Conservation (phyloP, 306 rosid genomes). For the Corylus heterophylla region DNA sequence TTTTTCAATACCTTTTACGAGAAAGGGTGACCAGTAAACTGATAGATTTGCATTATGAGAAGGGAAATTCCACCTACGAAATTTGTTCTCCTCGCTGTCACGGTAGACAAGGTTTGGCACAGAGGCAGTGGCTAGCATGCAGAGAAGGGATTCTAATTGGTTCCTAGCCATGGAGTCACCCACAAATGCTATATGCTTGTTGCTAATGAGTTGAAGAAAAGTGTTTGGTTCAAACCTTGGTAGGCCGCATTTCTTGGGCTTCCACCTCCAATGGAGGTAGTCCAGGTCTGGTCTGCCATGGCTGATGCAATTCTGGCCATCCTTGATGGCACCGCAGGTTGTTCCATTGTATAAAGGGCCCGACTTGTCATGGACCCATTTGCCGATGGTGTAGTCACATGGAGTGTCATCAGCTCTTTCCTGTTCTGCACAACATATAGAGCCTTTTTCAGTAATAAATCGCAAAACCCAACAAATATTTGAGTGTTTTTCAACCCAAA, state of each 20-base stretch:
- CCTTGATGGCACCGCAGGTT: conserved; percentile 73
- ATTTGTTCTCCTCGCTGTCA: conserved; percentile 60
- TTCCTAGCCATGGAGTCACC: conserved; percentile 98
- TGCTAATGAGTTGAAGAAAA: conserved; percentile 53
- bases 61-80: conserved; percentile 66
- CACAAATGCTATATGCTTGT: conserved; percentile 79
- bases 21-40: conserved; percentile 88
- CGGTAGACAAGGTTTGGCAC: conserved; percentile 56
- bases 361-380: conserved; percentile 60
- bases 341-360: conserved; percentile 87
- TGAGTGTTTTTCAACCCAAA: conserved; percentile 3
- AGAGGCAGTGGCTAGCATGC: conserved; percentile 63
- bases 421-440: conserved; percentile 45
- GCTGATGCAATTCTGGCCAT: conserved; percentile 71
- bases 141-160: conserved; percentile 92
- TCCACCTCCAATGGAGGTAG: conserved; percentile 83
- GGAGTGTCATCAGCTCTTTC: conserved; percentile 30
- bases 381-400: conserved; percentile 74
- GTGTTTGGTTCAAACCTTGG: conserved; percentile 77
- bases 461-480: conserved; percentile 10
- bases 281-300: conserved; percentile 74
- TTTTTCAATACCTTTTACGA: conserved; percentile 76
- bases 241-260: conserved; percentile 61
- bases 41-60: conserved; percentile 63
- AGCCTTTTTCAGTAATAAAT: conserved; percentile 4